These are phyloP conservation scores for Euphorbia celastroides DNA, from an alignment of 441 rosid species.

Conservation along the genomic window DNA sequence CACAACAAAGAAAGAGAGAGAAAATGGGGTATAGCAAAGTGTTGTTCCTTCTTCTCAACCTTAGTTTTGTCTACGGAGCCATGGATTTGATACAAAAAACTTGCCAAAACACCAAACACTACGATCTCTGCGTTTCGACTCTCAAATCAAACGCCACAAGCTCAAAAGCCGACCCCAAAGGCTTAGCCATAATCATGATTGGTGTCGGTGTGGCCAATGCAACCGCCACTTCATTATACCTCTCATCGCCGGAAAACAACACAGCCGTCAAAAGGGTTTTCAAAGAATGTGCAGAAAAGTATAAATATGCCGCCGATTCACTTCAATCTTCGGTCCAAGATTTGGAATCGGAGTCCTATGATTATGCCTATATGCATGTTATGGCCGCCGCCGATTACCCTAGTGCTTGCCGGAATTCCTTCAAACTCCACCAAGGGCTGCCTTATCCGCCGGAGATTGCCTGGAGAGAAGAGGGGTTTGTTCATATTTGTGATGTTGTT, in stretches of 20 bases:
- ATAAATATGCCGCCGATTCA: conserved; percentile 51
- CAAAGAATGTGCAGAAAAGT: conserved; percentile 63
- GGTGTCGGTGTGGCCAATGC: conserved; percentile 63
- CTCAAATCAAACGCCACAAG: conserved; percentile 65
- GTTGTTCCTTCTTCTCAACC: conserved; percentile 18
- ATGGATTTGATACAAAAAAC: conserved; percentile 47
- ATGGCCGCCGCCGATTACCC: conserved; percentile 76
- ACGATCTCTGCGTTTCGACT: conserved; percentile 61
- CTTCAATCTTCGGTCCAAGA: conserved; percentile 43
- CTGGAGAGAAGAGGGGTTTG: conserved; percentile 51
- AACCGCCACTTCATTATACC: conserved; percentile 56
- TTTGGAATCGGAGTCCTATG: conserved; percentile 47
- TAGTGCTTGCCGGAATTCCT: conserved; percentile 55
- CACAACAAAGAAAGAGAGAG: not conserved
- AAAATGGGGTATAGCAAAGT: not conserved
- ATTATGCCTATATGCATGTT: conserved; percentile 60
- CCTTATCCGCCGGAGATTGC: conserved; percentile 60
- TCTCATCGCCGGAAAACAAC: conserved; percentile 39
- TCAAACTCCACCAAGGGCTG: conserved; percentile 37
- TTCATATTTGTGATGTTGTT: conserved; percentile 61
- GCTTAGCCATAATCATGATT: conserved; percentile 57
- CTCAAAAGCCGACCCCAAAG: conserved; percentile 48
- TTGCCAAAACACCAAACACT: conserved; percentile 62
- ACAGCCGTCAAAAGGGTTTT: conserved; percentile 34
- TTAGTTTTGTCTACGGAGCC: conserved; percentile 21